Percentiles rank a stretch among this genome's conserved stretches.
phyloP scores from a whole-genome alignment of 139 green algal genomes.

The Micractinium sp. region DNA sequence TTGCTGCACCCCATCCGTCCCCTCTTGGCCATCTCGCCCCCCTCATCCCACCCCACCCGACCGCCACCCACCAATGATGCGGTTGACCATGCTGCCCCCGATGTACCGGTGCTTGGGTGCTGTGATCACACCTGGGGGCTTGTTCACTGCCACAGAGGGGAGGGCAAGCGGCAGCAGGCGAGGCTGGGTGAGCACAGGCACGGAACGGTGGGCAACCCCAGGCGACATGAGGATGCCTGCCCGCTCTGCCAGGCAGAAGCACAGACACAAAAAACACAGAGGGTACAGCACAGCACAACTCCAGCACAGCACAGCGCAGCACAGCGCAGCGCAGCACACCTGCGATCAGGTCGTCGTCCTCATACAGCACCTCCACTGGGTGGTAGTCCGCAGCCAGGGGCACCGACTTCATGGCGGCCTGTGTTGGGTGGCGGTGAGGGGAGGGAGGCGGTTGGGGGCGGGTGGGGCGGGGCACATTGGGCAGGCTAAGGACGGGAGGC shows the following conservation, averaged over 20 bases:
- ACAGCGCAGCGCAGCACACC: neutral
- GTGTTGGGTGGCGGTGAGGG: constrained; percentile 44
- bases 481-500: neutral
- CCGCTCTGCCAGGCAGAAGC: too few species aligned
- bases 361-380: constrained; percentile 72
- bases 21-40: too few species aligned
- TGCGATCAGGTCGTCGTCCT: constrained; percentile 77
- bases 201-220: neutral
- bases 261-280: neutral
- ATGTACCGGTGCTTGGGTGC: constrained; percentile 75
- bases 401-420: constrained; percentile 56
- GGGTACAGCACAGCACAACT: neutral
- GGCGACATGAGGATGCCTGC: neutral
- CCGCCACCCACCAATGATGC: constrained; percentile 52
- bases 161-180: neutral
- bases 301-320: neutral
- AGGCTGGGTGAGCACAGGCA: neutral
- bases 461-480: neutral
- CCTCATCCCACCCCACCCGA: neutral
- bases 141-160: constrained; percentile 67
- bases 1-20: too few species aligned
- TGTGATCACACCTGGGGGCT: constrained; percentile 73
- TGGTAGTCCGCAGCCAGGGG: constrained; percentile 63
- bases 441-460: neutral
- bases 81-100: constrained; percentile 82